Base-by-base conservation (phyloP, 2,329 filamentous ascomycete species). In the Penicillium hesseltinei region DNA sequence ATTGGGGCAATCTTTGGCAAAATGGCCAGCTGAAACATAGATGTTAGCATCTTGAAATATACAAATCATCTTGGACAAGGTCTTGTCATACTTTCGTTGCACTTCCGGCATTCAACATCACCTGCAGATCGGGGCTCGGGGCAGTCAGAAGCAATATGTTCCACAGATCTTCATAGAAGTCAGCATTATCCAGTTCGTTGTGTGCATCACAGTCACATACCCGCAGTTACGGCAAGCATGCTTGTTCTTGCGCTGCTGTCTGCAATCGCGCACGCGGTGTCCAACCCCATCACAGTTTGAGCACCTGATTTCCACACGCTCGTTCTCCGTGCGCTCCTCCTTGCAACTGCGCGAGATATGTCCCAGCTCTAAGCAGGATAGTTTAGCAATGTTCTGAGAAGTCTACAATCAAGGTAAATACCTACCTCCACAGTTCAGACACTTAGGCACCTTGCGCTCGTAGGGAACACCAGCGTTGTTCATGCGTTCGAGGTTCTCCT, bases 161-260 rank as follows among this genome's bases (percentile, higher is more conserved):
- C 80, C 8, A 69, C 59, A 46, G 70, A 62, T 7, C 77, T 78
- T 49, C 29, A 42, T 31, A 19, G 11, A n/a, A 31, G 57, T 74
- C 40, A 73, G 63, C 40, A 39, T 27, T 21, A 21, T 44, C 5
- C 11, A 23, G 31, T 47, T 5, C 17, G 13, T 21, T n/a, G 9
- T 27, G 40, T 40, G 33, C 35, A 17, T n/a, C 23, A 8, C 11
- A 31, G 8, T 29, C 13, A 48, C 73, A 52, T 69, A 78, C 69
- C 81, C 78, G 73, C 82, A 84, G 58, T 84, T 82, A 64, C 80
- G 82, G 69, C 82, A 85, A 29, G 74, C 71, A 51, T 68, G 72
- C 50, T 66, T 70, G 58, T 75, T 71, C 44, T 63, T 65, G 47
- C 77, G 78, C 21, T 66, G 50, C 54, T 75, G 66, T 9, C 67